Conservation (phyloP, 139 green algal species). For the Medakamo hakoo region DNA sequence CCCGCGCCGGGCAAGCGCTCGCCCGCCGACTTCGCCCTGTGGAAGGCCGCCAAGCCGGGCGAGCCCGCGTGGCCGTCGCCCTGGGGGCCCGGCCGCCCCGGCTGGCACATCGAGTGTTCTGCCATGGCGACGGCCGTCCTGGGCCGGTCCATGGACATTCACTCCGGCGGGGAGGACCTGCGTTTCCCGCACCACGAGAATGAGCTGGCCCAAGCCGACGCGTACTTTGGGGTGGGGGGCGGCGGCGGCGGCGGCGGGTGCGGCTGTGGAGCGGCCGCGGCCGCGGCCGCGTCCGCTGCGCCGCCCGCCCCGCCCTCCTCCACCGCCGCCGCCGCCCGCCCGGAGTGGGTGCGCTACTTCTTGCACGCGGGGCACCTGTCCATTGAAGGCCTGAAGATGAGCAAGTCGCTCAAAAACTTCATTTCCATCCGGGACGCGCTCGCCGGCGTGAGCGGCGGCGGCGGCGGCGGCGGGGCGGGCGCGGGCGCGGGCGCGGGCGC, state of each 20-base stretch:
- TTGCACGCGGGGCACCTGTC: conserved; percentile 87
- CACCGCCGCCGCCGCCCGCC: conserved; percentile 43
- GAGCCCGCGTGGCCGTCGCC: conserved; percentile 87
- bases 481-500: conserved; percentile 40
- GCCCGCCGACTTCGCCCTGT: conserved; percentile 88
- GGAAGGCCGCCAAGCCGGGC: conserved; percentile 85
- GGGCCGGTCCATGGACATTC: conserved; percentile 78
- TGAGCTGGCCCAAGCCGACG: conserved; percentile 89
- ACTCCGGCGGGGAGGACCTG: conserved; percentile 88
- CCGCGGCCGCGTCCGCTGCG: not conserved
- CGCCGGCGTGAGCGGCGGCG: not conserved
- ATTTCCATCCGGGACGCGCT: conserved; percentile 72
- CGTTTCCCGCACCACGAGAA: conserved; percentile 98
- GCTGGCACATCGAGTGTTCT: conserved; percentile 99
- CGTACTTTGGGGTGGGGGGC: conserved; percentile 26
- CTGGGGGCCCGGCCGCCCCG: conserved; percentile 70
- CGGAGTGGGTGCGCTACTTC: conserved; percentile 98
- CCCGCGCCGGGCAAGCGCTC: conserved; percentile 67
- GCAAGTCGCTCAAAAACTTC: conserved; percentile 99
- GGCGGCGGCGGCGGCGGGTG: too few relatives aligned
- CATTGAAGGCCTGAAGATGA: conserved; percentile 98
- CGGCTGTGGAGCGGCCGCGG: not conserved
- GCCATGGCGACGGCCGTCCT: conserved; percentile 85
- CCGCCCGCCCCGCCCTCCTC: conserved; percentile 14
- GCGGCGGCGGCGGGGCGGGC: not conserved